Conservation (phyloP, 1,284 basidiomycete genomes). For the Cerrena zonata region DNA sequence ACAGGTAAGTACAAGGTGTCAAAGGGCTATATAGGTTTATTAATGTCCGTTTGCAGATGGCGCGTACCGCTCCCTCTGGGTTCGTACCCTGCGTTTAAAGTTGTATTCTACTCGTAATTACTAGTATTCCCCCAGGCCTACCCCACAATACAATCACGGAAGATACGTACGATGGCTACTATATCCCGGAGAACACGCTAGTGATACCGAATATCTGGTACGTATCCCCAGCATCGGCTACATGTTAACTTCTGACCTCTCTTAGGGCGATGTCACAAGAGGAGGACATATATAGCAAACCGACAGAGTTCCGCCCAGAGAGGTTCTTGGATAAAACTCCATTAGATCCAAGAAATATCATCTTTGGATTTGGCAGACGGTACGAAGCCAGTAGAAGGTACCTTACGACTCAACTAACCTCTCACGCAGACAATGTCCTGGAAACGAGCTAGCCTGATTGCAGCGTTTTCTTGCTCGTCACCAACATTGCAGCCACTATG, state of each 20-base stretch:
- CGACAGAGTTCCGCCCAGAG: conserved; percentile 27
- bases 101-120: conserved; percentile 10
- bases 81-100: conserved; percentile 23
- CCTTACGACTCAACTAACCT: neutral
- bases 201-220: conserved; percentile 47
- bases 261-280: conserved; percentile 29
- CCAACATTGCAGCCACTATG: conserved; percentile 19
- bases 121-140: conserved; percentile 25
- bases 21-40: neutral
- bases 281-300: conserved; percentile 19
- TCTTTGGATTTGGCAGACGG: conserved; percentile 36
- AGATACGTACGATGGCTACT: conserved; percentile 44
- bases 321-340: conserved; percentile 24
- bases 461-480: conserved; percentile 20
- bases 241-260: neutral
- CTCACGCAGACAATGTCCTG: conserved; percentile 21
- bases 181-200: conserved; percentile 40
- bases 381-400: conserved; percentile 14
- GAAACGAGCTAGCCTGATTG: conserved; percentile 23
- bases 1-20: conserved; percentile 30
- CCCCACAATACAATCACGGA: conserved; percentile 46
- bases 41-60: neutral
- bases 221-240: conserved; percentile 1
- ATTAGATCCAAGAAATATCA: conserved; percentile 23
- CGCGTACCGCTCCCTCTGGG: conserved; percentile 6